Percentiles rank a stretch among this genome's conserved stretches.
phyloP scores from a whole-genome alignment of 1,139 yeast species.

The Yamadazyma songkhlaensis region DNA sequence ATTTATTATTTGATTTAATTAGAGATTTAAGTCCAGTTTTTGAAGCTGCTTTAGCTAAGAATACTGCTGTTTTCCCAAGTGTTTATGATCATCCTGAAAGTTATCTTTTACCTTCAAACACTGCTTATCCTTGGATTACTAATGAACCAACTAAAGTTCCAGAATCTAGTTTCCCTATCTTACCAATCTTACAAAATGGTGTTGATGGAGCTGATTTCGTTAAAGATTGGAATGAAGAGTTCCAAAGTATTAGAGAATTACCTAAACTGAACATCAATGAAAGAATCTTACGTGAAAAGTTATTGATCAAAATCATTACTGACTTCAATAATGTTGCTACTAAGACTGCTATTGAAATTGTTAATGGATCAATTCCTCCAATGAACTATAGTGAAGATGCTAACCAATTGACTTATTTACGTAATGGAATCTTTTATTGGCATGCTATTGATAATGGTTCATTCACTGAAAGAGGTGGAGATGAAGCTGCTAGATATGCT shows the following conservation, averaged over 20 bases:
- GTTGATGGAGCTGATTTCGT: conserved; percentile 55
- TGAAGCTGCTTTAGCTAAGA: conserved; percentile 35
- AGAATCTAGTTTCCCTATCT: conserved; percentile 64
- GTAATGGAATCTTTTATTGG: conserved; percentile 86
- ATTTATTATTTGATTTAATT: conserved; percentile 54
- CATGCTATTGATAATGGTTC: conserved; percentile 70
- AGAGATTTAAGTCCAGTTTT: conserved; percentile 54
- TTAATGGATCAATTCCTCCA: conserved; percentile 73
- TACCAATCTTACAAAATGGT: conserved; percentile 52
- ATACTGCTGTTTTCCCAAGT: conserved; percentile 39
- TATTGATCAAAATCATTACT: conserved; percentile 66
- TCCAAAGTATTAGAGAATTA: conserved; percentile 76
- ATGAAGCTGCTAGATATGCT: conserved; percentile 83
- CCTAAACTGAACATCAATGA: conserved; percentile 58
- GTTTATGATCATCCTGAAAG: conserved; percentile 54
- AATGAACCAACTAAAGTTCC: conserved; percentile 32
- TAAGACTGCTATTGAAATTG: conserved; percentile 74
- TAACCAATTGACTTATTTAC: conserved; percentile 64
- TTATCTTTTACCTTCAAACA: conserved; percentile 58
- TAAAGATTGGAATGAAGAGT: conserved; percentile 90
- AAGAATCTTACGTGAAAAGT: conserved; percentile 71
- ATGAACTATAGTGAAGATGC: conserved; percentile 71
- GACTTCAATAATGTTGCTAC: conserved; percentile 79
- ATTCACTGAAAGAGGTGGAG: conserved; percentile 69
- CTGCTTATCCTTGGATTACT: conserved; percentile 78